These are phyloP conservation scores for Ceratobasidium sp. DNA, from an alignment of 1,284 basidiomycete genomes.

Conservation along the genomic window DNA sequence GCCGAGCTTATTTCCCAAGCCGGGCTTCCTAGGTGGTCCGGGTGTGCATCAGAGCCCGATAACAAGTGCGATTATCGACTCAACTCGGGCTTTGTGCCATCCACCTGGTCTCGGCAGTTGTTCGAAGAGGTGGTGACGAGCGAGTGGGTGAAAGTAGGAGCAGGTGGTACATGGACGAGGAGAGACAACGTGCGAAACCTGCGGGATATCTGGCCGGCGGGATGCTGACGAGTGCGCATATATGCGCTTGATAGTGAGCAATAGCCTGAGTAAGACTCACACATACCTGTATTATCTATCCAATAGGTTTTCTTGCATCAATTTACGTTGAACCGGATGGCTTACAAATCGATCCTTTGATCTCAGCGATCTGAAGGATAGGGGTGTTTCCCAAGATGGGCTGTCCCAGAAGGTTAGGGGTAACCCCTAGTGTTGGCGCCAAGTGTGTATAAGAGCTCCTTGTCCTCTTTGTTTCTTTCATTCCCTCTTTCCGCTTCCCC, in stretches of 20 bases:
- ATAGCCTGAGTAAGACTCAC: too few relatives aligned
- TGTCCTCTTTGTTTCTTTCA: background rate
- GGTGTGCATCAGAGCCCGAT: background rate
- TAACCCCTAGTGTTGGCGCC: background rate
- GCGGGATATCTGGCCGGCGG: slow-evolving; percentile 35
- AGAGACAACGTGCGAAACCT: slow-evolving; percentile 32
- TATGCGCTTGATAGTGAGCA: background rate
- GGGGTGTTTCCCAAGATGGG: slow-evolving; percentile 3
- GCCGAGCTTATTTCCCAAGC: slow-evolving; percentile 10
- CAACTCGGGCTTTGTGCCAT: slow-evolving; percentile 6
- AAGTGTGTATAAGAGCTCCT: slow-evolving; percentile 9
- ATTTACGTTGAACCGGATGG: background rate
- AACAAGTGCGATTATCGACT: slow-evolving; percentile 11
- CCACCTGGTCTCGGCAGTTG: slow-evolving; percentile 5
- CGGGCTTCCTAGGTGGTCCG: slow-evolving; percentile 8
- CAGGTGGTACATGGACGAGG: slow-evolving; percentile 4
- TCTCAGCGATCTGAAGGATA: background rate
- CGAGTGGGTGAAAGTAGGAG: slow-evolving; percentile 27
- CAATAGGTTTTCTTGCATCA: background rate
- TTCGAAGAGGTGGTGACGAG: slow-evolving; percentile 29
- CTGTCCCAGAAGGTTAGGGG: background rate
- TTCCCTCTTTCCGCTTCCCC: slow-evolving; percentile 34
- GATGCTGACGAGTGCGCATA: background rate
- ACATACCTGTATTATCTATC: background rate
- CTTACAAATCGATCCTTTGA: background rate